Conservation (phyloP, 1,284 basidiomycete species). For the Ceratobasidium sp. region DNA sequence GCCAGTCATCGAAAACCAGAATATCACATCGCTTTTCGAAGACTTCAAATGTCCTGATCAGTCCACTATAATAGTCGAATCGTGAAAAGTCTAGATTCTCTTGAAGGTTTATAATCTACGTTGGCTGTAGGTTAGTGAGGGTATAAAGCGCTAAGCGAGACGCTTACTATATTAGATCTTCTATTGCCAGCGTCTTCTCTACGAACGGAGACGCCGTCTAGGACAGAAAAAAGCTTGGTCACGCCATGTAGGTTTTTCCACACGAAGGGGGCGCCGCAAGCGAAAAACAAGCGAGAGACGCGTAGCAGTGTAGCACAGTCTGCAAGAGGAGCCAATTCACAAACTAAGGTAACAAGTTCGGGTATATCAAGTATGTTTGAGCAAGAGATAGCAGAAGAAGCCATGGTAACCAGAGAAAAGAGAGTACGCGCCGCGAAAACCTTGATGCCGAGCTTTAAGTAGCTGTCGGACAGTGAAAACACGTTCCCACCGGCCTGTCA, state of each 20-base stretch:
- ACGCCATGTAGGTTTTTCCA: conserved; percentile 41
- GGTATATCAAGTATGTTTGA: conserved; percentile 30
- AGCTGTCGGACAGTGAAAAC: conserved; percentile 3
- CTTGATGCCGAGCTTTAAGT: conserved; percentile 1
- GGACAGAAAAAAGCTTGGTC: conserved; percentile 25
- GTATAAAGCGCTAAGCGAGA: background rate
- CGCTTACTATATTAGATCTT: conserved; percentile 30
- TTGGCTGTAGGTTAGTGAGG: background rate
- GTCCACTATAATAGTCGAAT: conserved; percentile 29
- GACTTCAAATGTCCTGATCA: conserved; percentile 24
- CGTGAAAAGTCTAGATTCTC: conserved; percentile 36
- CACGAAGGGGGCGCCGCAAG: conserved; percentile 23
- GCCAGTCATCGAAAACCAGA: conserved; percentile 10
- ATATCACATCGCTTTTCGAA: conserved; percentile 30
- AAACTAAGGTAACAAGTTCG: conserved; percentile 33
- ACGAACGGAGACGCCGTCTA: conserved; percentile 13
- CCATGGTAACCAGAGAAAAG: conserved; percentile 19
- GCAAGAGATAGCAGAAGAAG: background rate
- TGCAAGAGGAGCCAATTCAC: conserved; percentile 21
- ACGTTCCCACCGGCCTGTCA: conserved; percentile 10
- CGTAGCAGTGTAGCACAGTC: conserved; percentile 32
- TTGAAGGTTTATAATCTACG: conserved; percentile 22
- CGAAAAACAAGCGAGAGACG: conserved; percentile 33
- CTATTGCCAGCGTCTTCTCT: conserved; percentile 10
- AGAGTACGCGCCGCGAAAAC: background rate